Evolutionary conservation across 169 alveolate genomes (phyloP), one percentile per base, ranked within the genome.

Genomic region (Cryptosporidium ubiquitum): DNA sequence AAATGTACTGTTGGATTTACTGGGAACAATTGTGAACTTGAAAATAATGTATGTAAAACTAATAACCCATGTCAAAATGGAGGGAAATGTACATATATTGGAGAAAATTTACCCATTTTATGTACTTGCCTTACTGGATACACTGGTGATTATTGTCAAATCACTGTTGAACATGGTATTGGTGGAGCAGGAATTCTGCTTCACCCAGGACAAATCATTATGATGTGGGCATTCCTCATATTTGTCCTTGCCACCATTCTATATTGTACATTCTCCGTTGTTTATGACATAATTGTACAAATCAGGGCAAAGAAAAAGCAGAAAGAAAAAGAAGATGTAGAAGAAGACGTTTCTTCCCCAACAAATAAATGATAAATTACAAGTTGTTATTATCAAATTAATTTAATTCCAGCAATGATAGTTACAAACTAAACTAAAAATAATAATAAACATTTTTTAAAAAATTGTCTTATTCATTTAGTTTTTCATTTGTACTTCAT

Each of bases 31-130:
- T 79, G 89, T 64, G 75, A 79, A 42, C n/a, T 79, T 42, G 89
- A 58, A 14, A 79, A 79, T 18, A 79, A 79, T 64, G 68, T 79
- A 1, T 79, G 89, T 31, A 61, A 23, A 40, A 79, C 89, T 5
- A 79, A 79, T 44, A 79, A 79, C 29, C 89, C 89, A 7, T 79
- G 89, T 51, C 89, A 79, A 64, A 79, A 79, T 64, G 89, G 89
- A 26, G 89, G 89, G 5, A 61, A 79, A 79, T 79, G 89, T 64
- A 42, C 79, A 29, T 79, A 61, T 49, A 57, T 79, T 42, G 64
- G 89, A 42, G 79, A 58, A 37, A 79, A 44, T 16, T 10, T 61
- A 14, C 89, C 89, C 44, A 64, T 79, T 23, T 6, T 79, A 18
- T 79, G 89, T 61, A 79, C 89, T 10, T 79, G 89, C 58, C 39